phyloP scores from a whole-genome alignment of 2,329 filamentous ascomycete genomes.

The Coleophoma crateriformis region DNA sequence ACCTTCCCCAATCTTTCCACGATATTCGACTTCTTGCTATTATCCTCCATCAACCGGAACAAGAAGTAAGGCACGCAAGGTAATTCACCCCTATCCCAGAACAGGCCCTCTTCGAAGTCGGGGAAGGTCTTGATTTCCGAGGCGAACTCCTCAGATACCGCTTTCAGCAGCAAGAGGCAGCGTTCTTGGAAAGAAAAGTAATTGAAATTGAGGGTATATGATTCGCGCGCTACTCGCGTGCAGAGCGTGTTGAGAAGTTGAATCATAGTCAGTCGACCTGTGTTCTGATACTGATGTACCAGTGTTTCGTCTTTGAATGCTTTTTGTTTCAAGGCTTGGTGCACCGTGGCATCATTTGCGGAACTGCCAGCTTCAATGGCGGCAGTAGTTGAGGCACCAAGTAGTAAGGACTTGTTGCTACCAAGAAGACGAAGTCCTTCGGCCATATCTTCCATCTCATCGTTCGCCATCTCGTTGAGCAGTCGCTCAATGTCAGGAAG shows the following conservation, averaged over 20 bases:
- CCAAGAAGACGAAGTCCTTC: background rate
- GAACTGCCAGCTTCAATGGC: background rate
- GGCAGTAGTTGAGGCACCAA: background rate
- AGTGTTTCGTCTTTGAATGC: background rate
- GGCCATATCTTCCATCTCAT: background rate
- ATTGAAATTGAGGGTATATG: constrained; percentile 9
- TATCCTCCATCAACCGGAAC: background rate
- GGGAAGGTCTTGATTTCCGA: constrained; percentile 2
- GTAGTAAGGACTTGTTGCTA: background rate
- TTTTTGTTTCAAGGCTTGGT: background rate
- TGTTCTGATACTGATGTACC: constrained; percentile 5
- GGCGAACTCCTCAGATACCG: constrained; percentile 4
- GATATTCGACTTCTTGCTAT: background rate
- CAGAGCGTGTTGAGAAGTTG: constrained; percentile 8
- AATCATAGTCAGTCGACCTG: constrained; percentile 3
- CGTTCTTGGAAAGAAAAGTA: constrained; percentile 6
- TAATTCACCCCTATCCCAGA: background rate
- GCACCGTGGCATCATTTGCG: background rate
- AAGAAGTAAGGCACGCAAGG: background rate
- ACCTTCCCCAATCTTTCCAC: background rate
- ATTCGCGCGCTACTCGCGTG: constrained; percentile 7
- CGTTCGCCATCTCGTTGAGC: background rate
- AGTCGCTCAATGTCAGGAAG: constrained; percentile 4
- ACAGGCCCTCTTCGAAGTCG: background rate
- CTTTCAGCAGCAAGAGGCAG: constrained; percentile 3